Evolutionary conservation across 2,329 filamentous ascomycete species (phyloP), one percentile per base, ranked within the genome.

Genomic region (Cyanodermella asteris): DNA sequence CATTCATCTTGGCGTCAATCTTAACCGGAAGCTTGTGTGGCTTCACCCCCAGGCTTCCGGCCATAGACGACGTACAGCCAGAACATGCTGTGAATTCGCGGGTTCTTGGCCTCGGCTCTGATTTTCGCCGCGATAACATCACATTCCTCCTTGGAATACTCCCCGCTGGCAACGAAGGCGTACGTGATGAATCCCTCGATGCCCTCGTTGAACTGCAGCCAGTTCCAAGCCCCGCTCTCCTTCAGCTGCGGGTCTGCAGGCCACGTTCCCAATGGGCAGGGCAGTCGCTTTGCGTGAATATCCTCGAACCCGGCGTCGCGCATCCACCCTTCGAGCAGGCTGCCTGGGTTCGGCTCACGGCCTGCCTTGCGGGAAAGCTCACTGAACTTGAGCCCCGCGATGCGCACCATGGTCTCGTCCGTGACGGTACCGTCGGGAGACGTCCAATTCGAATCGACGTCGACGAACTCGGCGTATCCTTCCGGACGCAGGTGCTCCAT

Each of bases 401-500:
- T 33, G 23, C 43, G 26, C 4, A 36, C 26, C 13, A 30, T 28
- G 18, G 25, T 27, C 10, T 31, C 33, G 3, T 31, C 30, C 8
- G 27, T 32, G 13, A 43, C 25, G 5, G 38, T 41, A 17, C 39
- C 43, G 26, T 43, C 38, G 5, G 45, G 40, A 4, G 43, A 42
- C 13, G 31, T 38, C 21, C 31, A 25, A 16, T 30, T 20, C 10
- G 32, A 28, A 13, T 47, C 41, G 20, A 41, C 32, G 18, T 56
- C 42, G n/a, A 37, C 30, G 13, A 43, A 34, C 30, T 59, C 54
- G 7, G 54, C 36, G 36, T 38, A 52, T 13, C 51, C 54, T 7
- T 12, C 18, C 16, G 19, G 9, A 19, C 12, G 16, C 31, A 24
- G 28, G 12, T 43, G 51, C 31, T 53, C 42, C 29, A 61, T 59